Conservation (phyloP, 2,329 filamentous ascomycete genomes). For the Pseudogymnoascus sp. region DNA sequence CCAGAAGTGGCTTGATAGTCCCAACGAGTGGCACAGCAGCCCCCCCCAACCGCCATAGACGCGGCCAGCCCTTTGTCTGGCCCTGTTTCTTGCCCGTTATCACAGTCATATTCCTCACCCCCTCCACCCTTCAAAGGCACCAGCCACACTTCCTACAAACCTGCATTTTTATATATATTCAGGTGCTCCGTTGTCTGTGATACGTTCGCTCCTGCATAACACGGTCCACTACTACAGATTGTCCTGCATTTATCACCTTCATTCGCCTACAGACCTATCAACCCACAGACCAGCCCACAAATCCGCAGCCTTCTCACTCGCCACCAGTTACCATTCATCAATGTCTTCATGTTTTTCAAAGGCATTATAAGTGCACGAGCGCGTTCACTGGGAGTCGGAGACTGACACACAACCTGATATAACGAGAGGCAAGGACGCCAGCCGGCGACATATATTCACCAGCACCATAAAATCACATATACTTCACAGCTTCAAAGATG, state of each 20-base stretch:
- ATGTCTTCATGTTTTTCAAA: neutral
- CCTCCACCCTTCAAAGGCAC: neutral
- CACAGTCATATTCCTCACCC: neutral
- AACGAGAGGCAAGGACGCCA: constrained; percentile 17
- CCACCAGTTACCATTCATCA: neutral
- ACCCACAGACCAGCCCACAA: neutral
- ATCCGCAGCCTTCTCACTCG: neutral
- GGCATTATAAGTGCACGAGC: neutral
- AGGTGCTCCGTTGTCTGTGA: neutral
- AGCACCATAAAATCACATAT: constrained; percentile 15
- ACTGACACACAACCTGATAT: neutral
- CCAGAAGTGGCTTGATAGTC: neutral
- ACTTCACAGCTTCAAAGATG: constrained; percentile 35
- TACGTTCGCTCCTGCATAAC: neutral
- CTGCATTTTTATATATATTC: neutral
- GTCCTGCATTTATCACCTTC: neutral
- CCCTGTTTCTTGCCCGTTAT: neutral
- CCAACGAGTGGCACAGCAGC: neutral
- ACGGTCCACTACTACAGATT: neutral
- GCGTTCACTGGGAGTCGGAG: neutral
- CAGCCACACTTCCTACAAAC: neutral
- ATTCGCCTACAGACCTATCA: neutral
- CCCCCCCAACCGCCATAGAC: constrained; percentile 6
- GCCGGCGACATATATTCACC: constrained; percentile 18
- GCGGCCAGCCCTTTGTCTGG: neutral